Conservation (phyloP, 305 asterid species). For the Fraxinus latifolia region DNA sequence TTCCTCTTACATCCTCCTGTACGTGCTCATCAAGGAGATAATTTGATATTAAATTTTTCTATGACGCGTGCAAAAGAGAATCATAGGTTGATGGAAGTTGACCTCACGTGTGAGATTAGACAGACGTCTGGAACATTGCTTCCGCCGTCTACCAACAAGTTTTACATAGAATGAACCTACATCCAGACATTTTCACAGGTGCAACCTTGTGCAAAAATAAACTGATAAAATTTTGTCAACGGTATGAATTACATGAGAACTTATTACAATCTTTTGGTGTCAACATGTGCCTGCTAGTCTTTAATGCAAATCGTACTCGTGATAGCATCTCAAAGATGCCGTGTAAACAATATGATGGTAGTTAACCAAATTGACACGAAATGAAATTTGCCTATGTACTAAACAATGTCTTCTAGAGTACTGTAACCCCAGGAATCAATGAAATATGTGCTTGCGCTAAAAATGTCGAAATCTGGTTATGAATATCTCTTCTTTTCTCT, state of each 20-base stretch:
- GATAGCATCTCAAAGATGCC: neutral
- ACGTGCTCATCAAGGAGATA: conserved; percentile 47
- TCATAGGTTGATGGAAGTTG: conserved; percentile 84
- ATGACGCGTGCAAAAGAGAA: conserved; percentile 76
- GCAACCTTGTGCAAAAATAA: neutral
- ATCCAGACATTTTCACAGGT: conserved; percentile 12
- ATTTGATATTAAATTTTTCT: conserved; percentile 39
- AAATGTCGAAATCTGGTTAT: neutral
- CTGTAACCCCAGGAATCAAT: neutral
- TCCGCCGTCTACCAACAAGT: conserved; percentile 46
- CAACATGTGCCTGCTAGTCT: neutral
- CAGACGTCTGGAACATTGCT: conserved; percentile 45
- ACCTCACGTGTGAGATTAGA: conserved; percentile 52
- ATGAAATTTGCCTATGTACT: neutral
- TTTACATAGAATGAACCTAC: conserved; percentile 59
- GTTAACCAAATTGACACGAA: neutral
- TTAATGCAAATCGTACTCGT: neutral
- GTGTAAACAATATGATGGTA: neutral
- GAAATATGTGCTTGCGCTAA: neutral
- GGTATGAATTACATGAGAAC: neutral
- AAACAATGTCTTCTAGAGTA: neutral
- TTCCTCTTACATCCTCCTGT: conserved; percentile 69
- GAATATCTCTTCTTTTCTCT: neutral
- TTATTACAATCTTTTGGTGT: neutral
- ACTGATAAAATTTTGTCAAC: neutral